Percentiles rank a stretch among this genome's conserved stretches.
phyloP scores from a whole-genome alignment of 2,329 filamentous ascomycete genomes.

The Epicoccum sorghinum region DNA sequence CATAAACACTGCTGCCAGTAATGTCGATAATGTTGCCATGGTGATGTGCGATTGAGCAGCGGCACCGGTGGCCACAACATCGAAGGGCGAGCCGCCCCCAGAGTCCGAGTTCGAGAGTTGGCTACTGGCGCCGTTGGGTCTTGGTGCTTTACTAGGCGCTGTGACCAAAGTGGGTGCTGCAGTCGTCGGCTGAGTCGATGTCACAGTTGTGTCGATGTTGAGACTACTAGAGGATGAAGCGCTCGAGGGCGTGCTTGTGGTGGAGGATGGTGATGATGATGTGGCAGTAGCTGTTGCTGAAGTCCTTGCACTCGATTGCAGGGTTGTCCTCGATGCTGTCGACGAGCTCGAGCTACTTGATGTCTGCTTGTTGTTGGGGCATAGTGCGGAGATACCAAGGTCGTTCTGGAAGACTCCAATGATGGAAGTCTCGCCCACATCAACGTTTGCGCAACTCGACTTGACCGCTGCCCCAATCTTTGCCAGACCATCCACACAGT shows the following conservation, averaged over 20 bases:
- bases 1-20: background rate
- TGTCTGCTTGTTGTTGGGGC: slow-evolving; percentile 41
- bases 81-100: slow-evolving; percentile 56
- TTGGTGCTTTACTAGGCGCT: slow-evolving; percentile 18
- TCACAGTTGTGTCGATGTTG: slow-evolving; percentile 22
- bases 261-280: background rate
- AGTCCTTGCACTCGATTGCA: slow-evolving; percentile 19
- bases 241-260: slow-evolving; percentile 4
- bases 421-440: slow-evolving; percentile 48
- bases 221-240: slow-evolving; percentile 19
- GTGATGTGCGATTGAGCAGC: slow-evolving; percentile 21
- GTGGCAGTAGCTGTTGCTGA: slow-evolving; percentile 9
- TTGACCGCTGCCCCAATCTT: slow-evolving; percentile 43
- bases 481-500: slow-evolving; percentile 50
- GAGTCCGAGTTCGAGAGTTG: slow-evolving; percentile 46
- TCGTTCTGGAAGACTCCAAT: slow-evolving; percentile 51
- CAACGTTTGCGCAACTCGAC: slow-evolving; percentile 41
- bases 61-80: slow-evolving; percentile 36
- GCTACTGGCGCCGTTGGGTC: slow-evolving; percentile 22
- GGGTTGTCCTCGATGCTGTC: slow-evolving; percentile 6
- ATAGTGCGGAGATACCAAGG: slow-evolving; percentile 48
- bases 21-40: background rate
- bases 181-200: slow-evolving; percentile 12
- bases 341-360: slow-evolving; percentile 21
- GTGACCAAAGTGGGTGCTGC: background rate